Evolutionary conservation across 2,329 filamentous ascomycete genomes (phyloP).

Genomic region (Colletotrichum lini): DNA sequence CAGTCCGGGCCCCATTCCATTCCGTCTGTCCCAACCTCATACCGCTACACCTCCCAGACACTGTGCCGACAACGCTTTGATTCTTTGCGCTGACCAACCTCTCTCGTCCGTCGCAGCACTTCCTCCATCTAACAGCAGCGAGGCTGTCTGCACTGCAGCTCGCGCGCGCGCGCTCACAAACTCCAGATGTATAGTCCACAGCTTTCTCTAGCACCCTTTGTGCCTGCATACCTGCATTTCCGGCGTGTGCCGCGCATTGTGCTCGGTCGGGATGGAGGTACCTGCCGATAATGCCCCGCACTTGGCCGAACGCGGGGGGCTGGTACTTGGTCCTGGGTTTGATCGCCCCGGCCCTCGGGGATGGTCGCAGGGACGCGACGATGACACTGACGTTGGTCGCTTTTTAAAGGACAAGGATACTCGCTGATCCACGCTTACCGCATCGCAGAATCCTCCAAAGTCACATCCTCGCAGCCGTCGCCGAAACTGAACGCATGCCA

Average conservation of each 20-base stretch:
- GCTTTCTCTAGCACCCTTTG: constrained; percentile 12
- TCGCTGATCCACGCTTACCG: constrained; percentile 28
- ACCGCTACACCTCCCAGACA: neutral
- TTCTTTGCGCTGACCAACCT: constrained; percentile 6
- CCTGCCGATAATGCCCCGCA: constrained; percentile 26
- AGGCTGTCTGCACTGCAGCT: neutral
- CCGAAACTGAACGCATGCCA: constrained; percentile 11
- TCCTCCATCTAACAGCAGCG: neutral
- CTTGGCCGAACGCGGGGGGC: constrained; percentile 36
- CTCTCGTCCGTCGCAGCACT: constrained; percentile 17
- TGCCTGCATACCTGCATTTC: constrained; percentile 19
- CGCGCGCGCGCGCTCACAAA: neutral
- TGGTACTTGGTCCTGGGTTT: constrained; percentile 14
- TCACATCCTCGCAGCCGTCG: constrained; percentile 26
- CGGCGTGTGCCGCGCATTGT: neutral
- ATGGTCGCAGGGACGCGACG: constrained; percentile 25
- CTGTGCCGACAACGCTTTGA: neutral
- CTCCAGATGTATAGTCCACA: neutral
- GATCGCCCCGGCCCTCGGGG: constrained; percentile 11
- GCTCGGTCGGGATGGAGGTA: constrained; percentile 11
- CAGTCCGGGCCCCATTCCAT: constrained; percentile 1
- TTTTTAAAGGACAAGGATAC: constrained; percentile 19
- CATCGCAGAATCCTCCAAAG: constrained; percentile 29
- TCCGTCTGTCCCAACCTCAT: constrained; percentile 8
- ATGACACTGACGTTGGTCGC: constrained; percentile 16